Evolutionary conservation across 2,329 filamentous ascomycete species (phyloP).

Genomic region (Gliomastix tumulicola): DNA sequence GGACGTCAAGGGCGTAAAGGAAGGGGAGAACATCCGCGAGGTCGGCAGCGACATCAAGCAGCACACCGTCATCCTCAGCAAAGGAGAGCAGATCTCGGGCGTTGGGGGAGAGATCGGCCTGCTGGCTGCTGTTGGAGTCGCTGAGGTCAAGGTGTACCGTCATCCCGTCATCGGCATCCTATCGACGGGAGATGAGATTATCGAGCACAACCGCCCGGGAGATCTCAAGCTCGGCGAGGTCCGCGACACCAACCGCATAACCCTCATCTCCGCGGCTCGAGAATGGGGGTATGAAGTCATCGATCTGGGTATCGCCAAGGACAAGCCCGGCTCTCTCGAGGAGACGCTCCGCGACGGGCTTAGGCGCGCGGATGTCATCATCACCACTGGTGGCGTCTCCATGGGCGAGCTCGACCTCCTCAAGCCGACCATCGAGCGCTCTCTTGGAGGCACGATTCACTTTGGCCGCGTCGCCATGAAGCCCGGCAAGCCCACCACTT

Average conservation of each 20-base stretch:
- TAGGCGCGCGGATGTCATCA: conserved; percentile 68
- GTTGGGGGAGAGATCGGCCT: conserved; percentile 89
- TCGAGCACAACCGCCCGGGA: conserved; percentile 60
- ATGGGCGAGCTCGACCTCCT: conserved; percentile 98
- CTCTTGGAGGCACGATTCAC: conserved; percentile 85
- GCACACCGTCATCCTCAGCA: conserved; percentile 62
- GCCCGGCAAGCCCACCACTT: conserved; percentile 94
- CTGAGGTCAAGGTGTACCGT: conserved; percentile 63
- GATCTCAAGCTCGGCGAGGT: conserved; percentile 74
- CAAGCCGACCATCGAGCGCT: conserved; percentile 90
- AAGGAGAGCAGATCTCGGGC: conserved; percentile 76
- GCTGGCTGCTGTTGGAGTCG: conserved; percentile 75
- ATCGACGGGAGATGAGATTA: conserved; percentile 92
- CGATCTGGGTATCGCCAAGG: conserved; percentile 79
- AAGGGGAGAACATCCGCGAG: conserved; percentile 84
- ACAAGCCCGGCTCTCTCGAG: conserved; percentile 69
- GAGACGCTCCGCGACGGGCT: conserved; percentile 69
- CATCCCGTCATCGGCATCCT: conserved; percentile 78
- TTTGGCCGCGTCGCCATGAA: conserved; percentile 98
- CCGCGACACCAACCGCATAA: conserved; percentile 86
- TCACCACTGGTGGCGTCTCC: conserved; percentile 90
- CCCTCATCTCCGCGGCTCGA: conserved; percentile 69
- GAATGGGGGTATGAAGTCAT: conserved; percentile 72
- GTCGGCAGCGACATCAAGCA: conserved; percentile 78
- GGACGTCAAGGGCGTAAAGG: conserved; percentile 64